Base-by-base conservation (phyloP, 805 yeast species). In the Candida silvatica region DNA sequence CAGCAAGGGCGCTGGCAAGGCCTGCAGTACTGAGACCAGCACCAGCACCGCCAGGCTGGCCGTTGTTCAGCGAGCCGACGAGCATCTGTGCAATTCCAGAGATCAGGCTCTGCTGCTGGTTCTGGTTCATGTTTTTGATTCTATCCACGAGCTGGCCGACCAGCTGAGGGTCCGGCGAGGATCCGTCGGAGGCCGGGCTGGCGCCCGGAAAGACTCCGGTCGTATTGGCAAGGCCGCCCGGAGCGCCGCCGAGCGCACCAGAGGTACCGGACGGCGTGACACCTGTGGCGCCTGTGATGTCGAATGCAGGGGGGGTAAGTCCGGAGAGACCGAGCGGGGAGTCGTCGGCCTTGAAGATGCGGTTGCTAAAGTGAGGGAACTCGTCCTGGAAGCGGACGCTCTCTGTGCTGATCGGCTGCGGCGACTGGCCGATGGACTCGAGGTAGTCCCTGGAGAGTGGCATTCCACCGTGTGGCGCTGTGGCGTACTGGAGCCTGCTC, bases 401-500 rank as follows among this genome's bases (percentile, higher is more conserved):
- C n/a, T n/a, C n/a, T n/a, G n/a, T n/a, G n/a, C n/a, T n/a, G n/a
- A n/a, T n/a, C n/a, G n/a, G n/a, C n/a, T n/a, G n/a, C n/a, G n/a
- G n/a, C n/a, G n/a, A n/a, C n/a, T n/a, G n/a, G n/a, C n/a, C n/a
- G n/a, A n/a, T n/a, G n/a, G 34, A 9, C 27, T 26, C 28, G 15
- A 49, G 20, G 27, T 42, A 54, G 20, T 51, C 49, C 33, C 49
- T 39, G 5, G 57, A 38, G 5, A 55, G 36, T 1, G 64, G 64
- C 6, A 71, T 58, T 31, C 74, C 74, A 1, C 80, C 80, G 51
- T 73, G 79, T 3, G 80, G 79, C 20, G 77, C 62, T 36, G 64
- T 56, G 5, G 74, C 73, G 44, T 77, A 77, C 46, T 77, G 81
- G 29, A 76, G 59, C 35, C 84, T 52, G 44, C 66, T 64, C 35